Evolutionary conservation across 768 basidiomycete genomes (phyloP).

Genomic region (Mycena leptocephala): DNA sequence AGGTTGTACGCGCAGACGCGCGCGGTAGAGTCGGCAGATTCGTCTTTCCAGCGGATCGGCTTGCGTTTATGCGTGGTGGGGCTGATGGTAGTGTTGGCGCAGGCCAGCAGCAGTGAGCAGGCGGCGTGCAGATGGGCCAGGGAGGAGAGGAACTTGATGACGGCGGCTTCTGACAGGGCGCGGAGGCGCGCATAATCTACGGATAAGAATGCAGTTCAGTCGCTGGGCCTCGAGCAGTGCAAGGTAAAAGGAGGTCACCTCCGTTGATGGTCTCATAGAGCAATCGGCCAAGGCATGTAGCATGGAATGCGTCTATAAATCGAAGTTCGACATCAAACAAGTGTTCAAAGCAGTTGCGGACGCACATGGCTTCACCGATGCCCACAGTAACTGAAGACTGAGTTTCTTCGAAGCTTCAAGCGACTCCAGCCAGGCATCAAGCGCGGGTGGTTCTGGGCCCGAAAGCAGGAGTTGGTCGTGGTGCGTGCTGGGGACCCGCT

Average conservation of each 20-base stretch:
- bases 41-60: not conserved
- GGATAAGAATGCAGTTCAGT: not conserved
- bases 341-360: not conserved
- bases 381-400: not conserved
- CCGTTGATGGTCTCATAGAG: constrained; percentile 26
- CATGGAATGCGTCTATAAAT: constrained; percentile 3
- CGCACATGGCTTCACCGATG: constrained; percentile 15
- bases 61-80: not conserved
- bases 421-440: constrained; percentile 3
- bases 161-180: constrained; percentile 15
- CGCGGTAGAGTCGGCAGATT: not conserved
- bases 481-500: not conserved
- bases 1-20: not conserved
- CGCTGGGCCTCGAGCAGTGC: no score
- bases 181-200: constrained; percentile 19
- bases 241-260: not conserved
- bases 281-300: constrained; percentile 12
- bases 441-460: constrained; percentile 18
- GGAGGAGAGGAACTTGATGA: constrained; percentile 7
- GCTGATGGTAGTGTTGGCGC: not conserved
- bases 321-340: not conserved
- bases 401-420: constrained; percentile 8
- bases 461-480: constrained; percentile 26
- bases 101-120: not conserved
- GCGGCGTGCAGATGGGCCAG: not conserved